phyloP scores from a whole-genome alignment of 208 protist species.

The Blechomonas ayalai region DNA sequence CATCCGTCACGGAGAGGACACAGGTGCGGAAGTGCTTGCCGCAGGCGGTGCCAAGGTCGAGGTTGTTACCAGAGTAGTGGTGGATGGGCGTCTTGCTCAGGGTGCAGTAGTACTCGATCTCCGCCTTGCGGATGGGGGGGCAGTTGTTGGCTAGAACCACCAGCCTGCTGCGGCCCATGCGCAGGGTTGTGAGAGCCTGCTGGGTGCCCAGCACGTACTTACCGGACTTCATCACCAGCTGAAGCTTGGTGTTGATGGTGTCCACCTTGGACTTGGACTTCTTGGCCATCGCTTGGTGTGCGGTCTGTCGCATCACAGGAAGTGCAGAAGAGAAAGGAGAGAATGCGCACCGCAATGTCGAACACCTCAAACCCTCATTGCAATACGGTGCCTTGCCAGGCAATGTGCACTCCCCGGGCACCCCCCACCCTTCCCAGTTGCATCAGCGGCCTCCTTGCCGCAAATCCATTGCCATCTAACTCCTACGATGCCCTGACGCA shows the following conservation, averaged over 20 bases:
- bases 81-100: slow-evolving; percentile 98
- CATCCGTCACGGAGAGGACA: slow-evolving; percentile 96
- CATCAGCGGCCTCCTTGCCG: no score
- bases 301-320: no score
- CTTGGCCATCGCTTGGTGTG: slow-evolving; percentile 74
- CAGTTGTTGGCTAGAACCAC: slow-evolving; percentile 98
- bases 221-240: slow-evolving; percentile 99
- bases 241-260: slow-evolving; percentile 98
- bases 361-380: not conserved
- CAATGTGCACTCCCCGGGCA: no score
- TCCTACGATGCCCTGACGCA: no score
- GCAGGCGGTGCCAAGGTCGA: slow-evolving; percentile 99
- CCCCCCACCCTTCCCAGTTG: no score
- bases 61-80: slow-evolving; percentile 98
- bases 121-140: slow-evolving; percentile 96
- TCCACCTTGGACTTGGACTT: slow-evolving; percentile 96
- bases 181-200: slow-evolving; percentile 95
- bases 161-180: slow-evolving; percentile 96
- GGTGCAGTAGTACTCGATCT: slow-evolving; percentile 99
- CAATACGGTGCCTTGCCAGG: no score
- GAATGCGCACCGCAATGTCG: not conserved
- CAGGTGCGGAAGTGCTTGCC: slow-evolving; percentile 98
- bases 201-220: slow-evolving; percentile 99
- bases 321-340: not conserved
- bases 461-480: no score